Conservation (phyloP, 2,329 filamentous ascomycete species). For the Sporothrix brasiliensis region DNA sequence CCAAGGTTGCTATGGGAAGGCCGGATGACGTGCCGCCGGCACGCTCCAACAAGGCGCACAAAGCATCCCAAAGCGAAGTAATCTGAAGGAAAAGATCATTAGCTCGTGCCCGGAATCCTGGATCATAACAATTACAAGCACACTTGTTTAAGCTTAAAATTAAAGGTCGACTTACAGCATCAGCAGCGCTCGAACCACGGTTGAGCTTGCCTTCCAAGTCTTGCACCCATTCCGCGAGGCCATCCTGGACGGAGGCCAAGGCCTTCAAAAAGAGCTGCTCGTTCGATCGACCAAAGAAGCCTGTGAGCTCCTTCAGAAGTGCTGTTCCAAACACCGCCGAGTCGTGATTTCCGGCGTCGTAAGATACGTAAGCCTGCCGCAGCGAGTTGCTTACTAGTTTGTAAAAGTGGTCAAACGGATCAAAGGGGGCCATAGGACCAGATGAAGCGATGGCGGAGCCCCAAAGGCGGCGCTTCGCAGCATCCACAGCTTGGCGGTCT, state of each 20-base stretch:
- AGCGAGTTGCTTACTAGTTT: conserved; percentile 59
- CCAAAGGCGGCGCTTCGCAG: conserved; percentile 68
- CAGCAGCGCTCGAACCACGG: conserved; percentile 46
- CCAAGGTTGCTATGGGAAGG: conserved; percentile 56
- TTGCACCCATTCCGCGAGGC: conserved; percentile 65
- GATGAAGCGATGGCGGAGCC: conserved; percentile 52
- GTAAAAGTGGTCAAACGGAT: conserved; percentile 70
- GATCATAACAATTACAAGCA: background rate
- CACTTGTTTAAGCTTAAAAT: background rate
- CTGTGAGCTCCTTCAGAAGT: conserved; percentile 58
- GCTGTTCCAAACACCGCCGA: conserved; percentile 42
- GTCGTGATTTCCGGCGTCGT: conserved; percentile 41
- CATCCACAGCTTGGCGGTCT: conserved; percentile 65
- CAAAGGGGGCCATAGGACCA: conserved; percentile 49
- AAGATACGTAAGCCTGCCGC: conserved; percentile 52
- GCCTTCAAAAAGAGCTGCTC: conserved; percentile 56
- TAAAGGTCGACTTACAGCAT: conserved; percentile 48
- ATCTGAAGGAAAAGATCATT: background rate
- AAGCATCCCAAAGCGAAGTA: conserved; percentile 53
- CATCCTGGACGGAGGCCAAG: conserved; percentile 63
- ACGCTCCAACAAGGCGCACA: conserved; percentile 49
- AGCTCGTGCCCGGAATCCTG: conserved; percentile 27
- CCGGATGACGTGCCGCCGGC: conserved; percentile 44
- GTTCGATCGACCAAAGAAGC: conserved; percentile 56
- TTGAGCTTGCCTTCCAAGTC: conserved; percentile 55